Evolutionary conservation across 1,284 basidiomycete genomes (phyloP).

Genomic region (Hortiboletus rubellus): DNA sequence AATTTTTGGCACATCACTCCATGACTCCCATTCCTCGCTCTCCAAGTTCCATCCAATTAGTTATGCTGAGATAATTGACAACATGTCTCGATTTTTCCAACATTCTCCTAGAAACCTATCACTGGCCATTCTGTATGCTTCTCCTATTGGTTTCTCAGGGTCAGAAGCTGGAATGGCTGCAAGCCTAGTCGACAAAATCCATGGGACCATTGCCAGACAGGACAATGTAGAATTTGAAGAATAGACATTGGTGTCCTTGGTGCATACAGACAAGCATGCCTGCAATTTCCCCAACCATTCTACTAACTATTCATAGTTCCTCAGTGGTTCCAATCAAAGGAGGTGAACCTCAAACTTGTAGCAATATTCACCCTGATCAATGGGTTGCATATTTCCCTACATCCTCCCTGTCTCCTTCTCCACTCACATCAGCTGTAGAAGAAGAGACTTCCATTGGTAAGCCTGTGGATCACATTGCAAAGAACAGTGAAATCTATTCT

Average conservation of each 20-base stretch:
- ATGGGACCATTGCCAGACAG: neutral
- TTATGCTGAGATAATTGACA: neutral
- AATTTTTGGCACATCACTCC: neutral
- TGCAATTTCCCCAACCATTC: neutral
- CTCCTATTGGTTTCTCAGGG: neutral
- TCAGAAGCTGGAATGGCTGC: neutral
- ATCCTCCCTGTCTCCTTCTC: neutral
- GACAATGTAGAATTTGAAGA: neutral
- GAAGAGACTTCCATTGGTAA: neutral
- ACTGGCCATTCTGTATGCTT: neutral
- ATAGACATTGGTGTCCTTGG: neutral
- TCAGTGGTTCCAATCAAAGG: neutral
- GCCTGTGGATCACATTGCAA: neutral
- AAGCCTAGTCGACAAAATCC: neutral
- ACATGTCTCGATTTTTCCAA: neutral
- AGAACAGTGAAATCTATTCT: neutral
- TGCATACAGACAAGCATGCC: conserved; percentile 6
- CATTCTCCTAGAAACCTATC: neutral
- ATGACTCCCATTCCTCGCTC: neutral
- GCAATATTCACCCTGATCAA: neutral
- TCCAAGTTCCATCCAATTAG: neutral
- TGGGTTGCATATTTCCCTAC: neutral
- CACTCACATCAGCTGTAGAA: neutral
- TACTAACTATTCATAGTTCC: conserved; percentile 8
- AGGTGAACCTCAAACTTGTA: neutral